Base-by-base conservation (phyloP, 306 rosid species). In the Heteromeles arbutifolia region DNA sequence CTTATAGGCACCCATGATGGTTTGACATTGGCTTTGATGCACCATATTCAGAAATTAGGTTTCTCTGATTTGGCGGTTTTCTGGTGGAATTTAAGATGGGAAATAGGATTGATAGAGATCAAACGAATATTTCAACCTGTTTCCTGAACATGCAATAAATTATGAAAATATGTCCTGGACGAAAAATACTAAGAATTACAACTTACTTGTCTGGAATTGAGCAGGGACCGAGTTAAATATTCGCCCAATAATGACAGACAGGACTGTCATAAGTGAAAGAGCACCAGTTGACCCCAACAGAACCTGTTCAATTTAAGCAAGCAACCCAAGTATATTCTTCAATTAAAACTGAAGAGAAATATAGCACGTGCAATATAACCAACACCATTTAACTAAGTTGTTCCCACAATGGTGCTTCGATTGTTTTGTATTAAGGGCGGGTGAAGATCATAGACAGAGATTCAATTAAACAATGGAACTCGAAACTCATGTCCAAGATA, bases 161-260 rank as follows among this genome's bases (percentile, higher is more conserved):
- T 34, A 54, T 13, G 69, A 54, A 62, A 77, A 80, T 67, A 48
- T 52, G 54, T 34, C 62, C 32, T 66, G 67, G 81, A 72, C 48
- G 76, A 76, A 45, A 82, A 79, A 77, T 50, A 58, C 61, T 31
- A 79, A 65, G 32, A 54, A 41, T 58, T 61, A 65, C 59, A 56
- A 81, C 97, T 92, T 90, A 95, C 99, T 95, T 80, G 99, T 95
- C 84, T 95, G 97, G 76, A 95, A 92, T 68, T 90, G 99, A 79
- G 99, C 99, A 72, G 99, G 99, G 67, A 95, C 97, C 58, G 97
- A 88, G 61, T 92, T 92, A 81, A 95, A 95, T 78, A 95, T 76
- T 52, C 86, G 87, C 25, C 99, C 99, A 70, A 95, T 95, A 72
- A 89, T 85, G 79, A 92, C 97, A 19, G 99, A 95, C 34, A 95